Conservation (phyloP, 78 protist genomes). For the Diacronema lutheri region DNA sequence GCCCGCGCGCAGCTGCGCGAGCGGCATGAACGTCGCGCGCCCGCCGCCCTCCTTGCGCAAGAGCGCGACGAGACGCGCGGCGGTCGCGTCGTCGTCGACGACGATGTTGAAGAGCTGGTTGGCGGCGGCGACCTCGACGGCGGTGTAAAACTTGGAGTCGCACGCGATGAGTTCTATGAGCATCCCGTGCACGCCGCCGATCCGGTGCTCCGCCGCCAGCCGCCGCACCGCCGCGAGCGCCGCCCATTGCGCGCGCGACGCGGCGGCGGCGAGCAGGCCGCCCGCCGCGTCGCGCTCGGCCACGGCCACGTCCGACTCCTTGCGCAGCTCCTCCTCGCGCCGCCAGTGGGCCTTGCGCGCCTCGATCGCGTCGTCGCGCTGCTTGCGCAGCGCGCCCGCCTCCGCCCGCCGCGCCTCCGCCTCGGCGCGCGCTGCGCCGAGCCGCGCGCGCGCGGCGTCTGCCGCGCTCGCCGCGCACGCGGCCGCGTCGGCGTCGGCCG, state of each 20-base stretch:
- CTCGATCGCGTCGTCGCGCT: background rate
- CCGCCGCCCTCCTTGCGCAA: slow-evolving; percentile 64
- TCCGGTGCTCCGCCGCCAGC: background rate
- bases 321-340: background rate
- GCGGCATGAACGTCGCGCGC: slow-evolving; percentile 92
- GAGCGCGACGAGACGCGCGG: slow-evolving; percentile 31
- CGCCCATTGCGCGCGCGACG: background rate
- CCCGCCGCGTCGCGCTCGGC: background rate
- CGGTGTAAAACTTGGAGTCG: slow-evolving; percentile 48
- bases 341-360: slow-evolving; percentile 32
- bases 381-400: background rate
- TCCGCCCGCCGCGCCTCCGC: background rate
- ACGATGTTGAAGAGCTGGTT: slow-evolving; percentile 87
- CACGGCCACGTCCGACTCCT: background rate
- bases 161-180: slow-evolving; percentile 79
- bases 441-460: background rate
- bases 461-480: background rate
- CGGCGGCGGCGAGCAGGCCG: background rate
- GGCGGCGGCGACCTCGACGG: slow-evolving; percentile 88
- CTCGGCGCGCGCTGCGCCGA: background rate
- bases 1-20: slow-evolving; percentile 55
- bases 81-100: slow-evolving; percentile 83
- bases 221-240: background rate
- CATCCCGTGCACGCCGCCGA: slow-evolving; percentile 76
- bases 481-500: background rate